Percentiles rank a stretch among this genome's conserved stretches.
These are phyloP conservation scores for Amylostereum chailletii DNA, from an alignment of 1,284 basidiomycete species.

Conservation along the genomic window DNA sequence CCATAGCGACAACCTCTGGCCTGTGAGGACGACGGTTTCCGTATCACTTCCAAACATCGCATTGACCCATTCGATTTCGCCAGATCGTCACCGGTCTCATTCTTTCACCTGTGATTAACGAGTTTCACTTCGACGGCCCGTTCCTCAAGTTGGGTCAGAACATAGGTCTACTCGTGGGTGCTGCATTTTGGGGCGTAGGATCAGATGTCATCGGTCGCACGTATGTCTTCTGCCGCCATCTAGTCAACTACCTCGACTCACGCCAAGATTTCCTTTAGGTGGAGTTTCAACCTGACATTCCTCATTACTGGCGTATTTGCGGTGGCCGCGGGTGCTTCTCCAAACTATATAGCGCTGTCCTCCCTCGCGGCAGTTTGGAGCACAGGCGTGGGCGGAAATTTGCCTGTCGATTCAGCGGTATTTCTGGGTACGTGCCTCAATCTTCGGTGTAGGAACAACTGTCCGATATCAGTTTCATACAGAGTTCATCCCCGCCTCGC, in stretches of 20 bases:
- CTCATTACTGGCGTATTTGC: constrained; percentile 66
- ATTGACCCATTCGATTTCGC: background rate
- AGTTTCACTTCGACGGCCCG: constrained; percentile 44
- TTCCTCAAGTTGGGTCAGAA: constrained; percentile 49
- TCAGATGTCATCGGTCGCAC: constrained; percentile 55
- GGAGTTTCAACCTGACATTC: constrained; percentile 70
- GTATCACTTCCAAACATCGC: background rate
- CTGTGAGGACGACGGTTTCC: constrained; percentile 26
- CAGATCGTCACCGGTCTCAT: constrained; percentile 51
- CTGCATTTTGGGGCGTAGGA: constrained; percentile 53
- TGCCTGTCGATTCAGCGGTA: constrained; percentile 74
- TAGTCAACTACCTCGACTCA: background rate
- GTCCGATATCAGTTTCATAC: constrained; percentile 1
- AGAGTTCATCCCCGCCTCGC: constrained; percentile 53
- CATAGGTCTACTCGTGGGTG: constrained; percentile 57
- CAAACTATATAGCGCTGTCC: constrained; percentile 42
- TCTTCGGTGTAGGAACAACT: background rate
- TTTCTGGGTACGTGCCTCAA: constrained; percentile 46
- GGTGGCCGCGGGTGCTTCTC: constrained; percentile 48
- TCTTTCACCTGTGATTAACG: constrained; percentile 41
- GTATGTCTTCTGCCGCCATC: constrained; percentile 17
- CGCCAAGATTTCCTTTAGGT: constrained; percentile 24
- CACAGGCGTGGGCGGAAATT: constrained; percentile 63
- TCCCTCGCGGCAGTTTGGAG: constrained; percentile 49
- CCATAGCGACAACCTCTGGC: constrained; percentile 56